A percentile compares a stretch with the other conserved stretches of the same genome.
Evolutionary conservation across 75 land plant species (phyloP).

Genomic region (Pinus tabuliformis): DNA sequence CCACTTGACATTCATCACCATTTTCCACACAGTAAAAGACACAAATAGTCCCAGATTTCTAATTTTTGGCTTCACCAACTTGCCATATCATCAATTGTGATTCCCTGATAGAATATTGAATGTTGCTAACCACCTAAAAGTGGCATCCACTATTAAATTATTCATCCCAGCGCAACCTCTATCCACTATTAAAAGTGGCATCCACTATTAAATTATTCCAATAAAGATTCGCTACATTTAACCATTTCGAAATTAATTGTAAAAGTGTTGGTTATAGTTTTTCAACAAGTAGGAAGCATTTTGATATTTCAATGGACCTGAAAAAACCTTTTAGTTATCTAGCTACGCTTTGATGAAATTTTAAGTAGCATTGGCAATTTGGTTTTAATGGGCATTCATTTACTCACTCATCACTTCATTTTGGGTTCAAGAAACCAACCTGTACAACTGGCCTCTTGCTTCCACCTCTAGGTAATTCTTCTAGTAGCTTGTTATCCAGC

Average conservation of each 20-base stretch:
- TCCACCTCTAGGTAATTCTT: constrained; percentile 44
- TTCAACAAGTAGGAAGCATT: background rate
- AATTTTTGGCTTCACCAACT: too few relatives aligned
- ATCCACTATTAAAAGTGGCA: too few relatives aligned
- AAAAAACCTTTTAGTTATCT: background rate
- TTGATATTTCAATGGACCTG: background rate
- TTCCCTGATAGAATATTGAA: too few relatives aligned
- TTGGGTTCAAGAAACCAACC: constrained; percentile 28
- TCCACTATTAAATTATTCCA: too few relatives aligned
- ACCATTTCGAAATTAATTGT: background rate
- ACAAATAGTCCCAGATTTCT: too few relatives aligned
- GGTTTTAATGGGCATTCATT: constrained; percentile 1
- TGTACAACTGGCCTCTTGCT: constrained; percentile 66
- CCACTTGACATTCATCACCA: too few relatives aligned
- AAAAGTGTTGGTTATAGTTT: background rate
- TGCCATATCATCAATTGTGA: too few relatives aligned
- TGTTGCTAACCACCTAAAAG: too few relatives aligned
- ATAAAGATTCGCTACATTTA: background rate
- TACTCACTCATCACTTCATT: background rate
- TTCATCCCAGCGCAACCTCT: too few relatives aligned
- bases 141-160: too few relatives aligned
- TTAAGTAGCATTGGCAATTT: background rate
- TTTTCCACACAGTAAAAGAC: too few relatives aligned
- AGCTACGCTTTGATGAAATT: background rate
- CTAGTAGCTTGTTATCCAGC: constrained; percentile 86